These are phyloP conservation scores for Cladosporium phlei DNA, from an alignment of 2,329 filamentous ascomycete genomes.

Conservation along the genomic window DNA sequence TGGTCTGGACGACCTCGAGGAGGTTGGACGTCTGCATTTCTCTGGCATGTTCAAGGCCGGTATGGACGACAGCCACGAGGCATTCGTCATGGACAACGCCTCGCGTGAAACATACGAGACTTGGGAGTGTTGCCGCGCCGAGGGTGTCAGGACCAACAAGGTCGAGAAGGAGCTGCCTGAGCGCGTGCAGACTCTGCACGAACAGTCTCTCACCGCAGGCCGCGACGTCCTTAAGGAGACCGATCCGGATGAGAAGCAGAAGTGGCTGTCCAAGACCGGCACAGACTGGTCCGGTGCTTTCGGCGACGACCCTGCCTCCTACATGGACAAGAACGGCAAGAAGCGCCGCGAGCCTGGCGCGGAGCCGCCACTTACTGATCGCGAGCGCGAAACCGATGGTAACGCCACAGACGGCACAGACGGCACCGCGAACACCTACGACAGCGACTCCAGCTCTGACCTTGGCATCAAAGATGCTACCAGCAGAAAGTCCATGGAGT, in stretches of 20 bases:
- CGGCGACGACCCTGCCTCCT: conserved; percentile 65
- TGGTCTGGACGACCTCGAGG: conserved; percentile 69
- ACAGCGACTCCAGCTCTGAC: conserved; percentile 39
- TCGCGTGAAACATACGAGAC: conserved; percentile 89
- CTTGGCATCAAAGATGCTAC: conserved; percentile 58
- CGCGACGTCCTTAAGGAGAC: conserved; percentile 75
- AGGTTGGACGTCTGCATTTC: conserved; percentile 79
- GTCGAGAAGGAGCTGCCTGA: conserved; percentile 71
- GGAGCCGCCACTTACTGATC: conserved; percentile 44
- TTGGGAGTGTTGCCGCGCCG: conserved; percentile 86
- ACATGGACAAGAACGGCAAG: conserved; percentile 49
- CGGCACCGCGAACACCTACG: conserved; percentile 36
- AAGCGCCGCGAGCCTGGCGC: conserved; percentile 54
- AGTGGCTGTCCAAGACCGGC: conserved; percentile 74
- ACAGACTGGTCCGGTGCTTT: conserved; percentile 86
- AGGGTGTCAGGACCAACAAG: conserved; percentile 70
- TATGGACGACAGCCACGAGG: conserved; percentile 78
- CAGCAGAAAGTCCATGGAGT: conserved; percentile 26
- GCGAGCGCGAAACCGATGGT: conserved; percentile 42
- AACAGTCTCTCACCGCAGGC: conserved; percentile 71
- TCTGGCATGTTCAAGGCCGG: conserved; percentile 79
- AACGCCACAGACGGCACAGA: conserved; percentile 40
- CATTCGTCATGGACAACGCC: conserved; percentile 81
- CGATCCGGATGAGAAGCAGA: conserved; percentile 65
- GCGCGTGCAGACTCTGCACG: conserved; percentile 69